Conservation (phyloP, 306 rosid genomes). For the Pyrus pyrifolia region DNA sequence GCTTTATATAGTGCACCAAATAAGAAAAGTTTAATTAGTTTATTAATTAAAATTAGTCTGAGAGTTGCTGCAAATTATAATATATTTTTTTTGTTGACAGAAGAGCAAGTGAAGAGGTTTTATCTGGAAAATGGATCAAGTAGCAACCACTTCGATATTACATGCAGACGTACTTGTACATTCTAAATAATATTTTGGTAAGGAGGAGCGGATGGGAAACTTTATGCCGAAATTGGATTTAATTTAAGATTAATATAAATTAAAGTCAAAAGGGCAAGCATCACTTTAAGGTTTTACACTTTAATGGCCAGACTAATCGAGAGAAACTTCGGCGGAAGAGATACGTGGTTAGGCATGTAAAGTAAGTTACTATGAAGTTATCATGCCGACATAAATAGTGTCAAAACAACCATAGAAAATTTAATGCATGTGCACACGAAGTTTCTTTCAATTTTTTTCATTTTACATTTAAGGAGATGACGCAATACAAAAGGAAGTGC, state of each 20-base stretch:
- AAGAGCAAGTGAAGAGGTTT: background rate
- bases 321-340: background rate
- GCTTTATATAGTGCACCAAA: conserved; percentile 6
- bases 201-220: too few relatives aligned
- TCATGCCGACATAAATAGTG: background rate
- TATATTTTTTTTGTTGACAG: background rate
- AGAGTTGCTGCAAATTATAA: background rate
- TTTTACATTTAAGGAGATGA: background rate
- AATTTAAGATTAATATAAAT: background rate
- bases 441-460: background rate
- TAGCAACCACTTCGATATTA: conserved; percentile 9
- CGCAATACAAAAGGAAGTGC: background rate
- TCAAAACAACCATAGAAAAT: background rate
- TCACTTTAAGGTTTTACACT: background rate
- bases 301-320: background rate
- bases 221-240: background rate
- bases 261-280: conserved; percentile 3
- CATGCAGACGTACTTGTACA: too few relatives aligned
- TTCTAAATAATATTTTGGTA: too few relatives aligned
- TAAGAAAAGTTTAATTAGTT: background rate
- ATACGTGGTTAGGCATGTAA: background rate
- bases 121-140: conserved; percentile 1
- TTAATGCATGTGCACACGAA: background rate
- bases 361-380: background rate
- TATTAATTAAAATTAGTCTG: background rate